Evolutionary conservation across 345 rosid species (phyloP).

Genomic region (Pistacia atlantica): DNA sequence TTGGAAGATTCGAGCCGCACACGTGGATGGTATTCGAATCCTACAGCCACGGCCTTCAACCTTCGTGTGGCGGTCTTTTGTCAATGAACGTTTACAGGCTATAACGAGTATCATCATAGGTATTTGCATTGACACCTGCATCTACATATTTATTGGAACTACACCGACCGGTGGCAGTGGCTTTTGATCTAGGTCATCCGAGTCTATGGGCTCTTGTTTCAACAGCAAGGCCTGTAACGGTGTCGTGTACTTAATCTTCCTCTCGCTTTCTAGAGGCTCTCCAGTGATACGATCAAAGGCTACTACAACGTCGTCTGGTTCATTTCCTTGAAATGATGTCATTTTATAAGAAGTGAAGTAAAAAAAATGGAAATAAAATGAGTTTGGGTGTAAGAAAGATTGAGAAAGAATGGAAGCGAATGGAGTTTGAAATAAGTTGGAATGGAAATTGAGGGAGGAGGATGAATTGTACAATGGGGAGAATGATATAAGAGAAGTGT

Average conservation of each 20-base stretch:
- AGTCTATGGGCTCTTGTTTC: slow-evolving; percentile 42
- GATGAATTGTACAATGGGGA: slow-evolving; percentile 32
- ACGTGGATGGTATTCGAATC: no score
- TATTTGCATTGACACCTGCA: slow-evolving; percentile 18
- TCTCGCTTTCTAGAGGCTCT: slow-evolving; percentile 12
- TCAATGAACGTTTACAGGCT: slow-evolving; percentile 39
- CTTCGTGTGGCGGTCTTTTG: slow-evolving; percentile 61
- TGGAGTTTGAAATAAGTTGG: no score
- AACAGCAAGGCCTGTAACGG: slow-evolving; percentile 36
- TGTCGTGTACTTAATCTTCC: background rate
- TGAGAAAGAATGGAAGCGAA: no score
- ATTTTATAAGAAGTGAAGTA: background rate
- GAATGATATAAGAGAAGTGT: slow-evolving; percentile 17
- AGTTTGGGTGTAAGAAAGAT: no score
- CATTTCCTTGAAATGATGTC: background rate
- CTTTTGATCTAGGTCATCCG: slow-evolving; percentile 27
- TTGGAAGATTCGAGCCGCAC: slow-evolving; percentile 31
- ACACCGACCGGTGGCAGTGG: slow-evolving; percentile 9
- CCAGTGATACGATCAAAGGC: slow-evolving; percentile 49
- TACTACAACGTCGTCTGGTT: slow-evolving; percentile 22
- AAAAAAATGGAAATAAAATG: no score
- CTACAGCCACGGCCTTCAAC: slow-evolving; percentile 21
- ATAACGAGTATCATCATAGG: slow-evolving; percentile 20
- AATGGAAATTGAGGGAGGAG: background rate
- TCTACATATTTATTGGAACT: slow-evolving; percentile 34